Base-by-base conservation (phyloP, 345 rosid genomes). In the Aquilaria malaccensis region DNA sequence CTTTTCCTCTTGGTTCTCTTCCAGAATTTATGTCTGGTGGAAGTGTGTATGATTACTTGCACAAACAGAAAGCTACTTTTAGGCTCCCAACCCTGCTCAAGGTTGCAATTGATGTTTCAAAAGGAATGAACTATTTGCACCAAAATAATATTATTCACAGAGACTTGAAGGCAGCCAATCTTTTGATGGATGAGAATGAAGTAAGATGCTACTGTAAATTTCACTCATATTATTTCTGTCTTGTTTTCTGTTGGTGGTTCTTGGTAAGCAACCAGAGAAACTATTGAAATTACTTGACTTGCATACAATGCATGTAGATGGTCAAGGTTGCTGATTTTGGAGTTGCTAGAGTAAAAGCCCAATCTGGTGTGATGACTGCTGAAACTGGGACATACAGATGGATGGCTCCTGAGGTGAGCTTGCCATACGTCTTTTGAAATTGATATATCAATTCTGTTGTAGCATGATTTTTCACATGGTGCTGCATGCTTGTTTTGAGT, bases 321-420 rank as follows among this genome's bases (percentile, higher is more conserved):
- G 92, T 89, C 30, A 94, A 94, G 81, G 99, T 94, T 66, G 99
- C 96, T 67, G 97, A 94, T 82, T 94, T 94, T 81, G 97, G 99
- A 54, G 96, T 93, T 70, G 97, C 99, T 33, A 83, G 96, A 75
- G 99, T 87, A 68, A 80, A 87, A 82, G 75, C 85, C 68, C 95
- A 89, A 64, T 70, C 97, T 59, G 99, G 96, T 65, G 95, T 94
- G n/a, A 94, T 94, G 99, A 94, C 98, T 13, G 96, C 99, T 52
- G 99, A 94, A 86, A 94, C 99, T 45, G 99, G 99, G 79, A 90
- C 99, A n/a, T 89, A 89, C 61, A 74, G 97, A 54, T 94, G 99
- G 99, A 94, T 90, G 99, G 96, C 99, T 77, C 99, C 99, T 22
- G 97, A 94, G 99, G 98, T 93, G 62, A 57, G 55, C 33, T 53